A percentile compares a stretch with the other conserved stretches of the same genome.
These are phyloP conservation scores for Jamesozyma jinghongensis DNA, from an alignment of 805 yeast species.

Conservation along the genomic window DNA sequence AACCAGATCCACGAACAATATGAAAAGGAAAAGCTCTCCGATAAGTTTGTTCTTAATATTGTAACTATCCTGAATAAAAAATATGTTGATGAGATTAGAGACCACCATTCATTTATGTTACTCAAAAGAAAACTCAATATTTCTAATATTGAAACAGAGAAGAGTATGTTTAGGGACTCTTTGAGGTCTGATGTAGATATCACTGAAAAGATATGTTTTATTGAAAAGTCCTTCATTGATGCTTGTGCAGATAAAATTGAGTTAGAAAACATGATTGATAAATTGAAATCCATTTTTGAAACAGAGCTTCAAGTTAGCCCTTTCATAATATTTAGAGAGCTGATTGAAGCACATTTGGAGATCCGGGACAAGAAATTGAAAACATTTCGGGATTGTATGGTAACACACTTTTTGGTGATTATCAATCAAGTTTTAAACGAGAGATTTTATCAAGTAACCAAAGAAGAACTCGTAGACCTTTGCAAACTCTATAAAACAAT, in stretches of 20 bases:
- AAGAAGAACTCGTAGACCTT: conserved; percentile 14
- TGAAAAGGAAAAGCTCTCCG: conserved; percentile 3
- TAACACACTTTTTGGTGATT: conserved; percentile 9
- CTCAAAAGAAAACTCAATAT: conserved; percentile 22
- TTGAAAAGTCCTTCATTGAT: conserved; percentile 1
- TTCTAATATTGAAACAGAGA: conserved; percentile 22
- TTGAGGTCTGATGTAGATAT: background rate
- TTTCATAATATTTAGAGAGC: conserved; percentile 7
- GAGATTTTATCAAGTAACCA: conserved; percentile 14
- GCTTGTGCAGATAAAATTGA: background rate
- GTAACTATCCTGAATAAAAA: conserved; percentile 15
- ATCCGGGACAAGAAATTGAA: background rate
- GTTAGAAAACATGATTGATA: conserved; percentile 8
- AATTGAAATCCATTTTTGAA: conserved; percentile 9
- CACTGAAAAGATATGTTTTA: background rate
- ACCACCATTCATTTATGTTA: conserved; percentile 15
- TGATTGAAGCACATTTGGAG: conserved; percentile 13
- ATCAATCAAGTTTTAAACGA: conserved; percentile 10
- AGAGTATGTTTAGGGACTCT: conserved; percentile 19
- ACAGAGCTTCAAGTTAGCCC: conserved; percentile 2
- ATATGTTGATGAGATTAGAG: conserved; percentile 16
- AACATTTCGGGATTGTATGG: conserved; percentile 5
- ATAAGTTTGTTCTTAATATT: conserved; percentile 4
- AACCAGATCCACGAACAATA: conserved; percentile 6
- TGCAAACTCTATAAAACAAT: conserved; percentile 10